A percentile compares a stretch with the other conserved stretches of the same genome.
Conservation (phyloP, 73 alveolate genomes). For the Tetrahymena borealis region DNA sequence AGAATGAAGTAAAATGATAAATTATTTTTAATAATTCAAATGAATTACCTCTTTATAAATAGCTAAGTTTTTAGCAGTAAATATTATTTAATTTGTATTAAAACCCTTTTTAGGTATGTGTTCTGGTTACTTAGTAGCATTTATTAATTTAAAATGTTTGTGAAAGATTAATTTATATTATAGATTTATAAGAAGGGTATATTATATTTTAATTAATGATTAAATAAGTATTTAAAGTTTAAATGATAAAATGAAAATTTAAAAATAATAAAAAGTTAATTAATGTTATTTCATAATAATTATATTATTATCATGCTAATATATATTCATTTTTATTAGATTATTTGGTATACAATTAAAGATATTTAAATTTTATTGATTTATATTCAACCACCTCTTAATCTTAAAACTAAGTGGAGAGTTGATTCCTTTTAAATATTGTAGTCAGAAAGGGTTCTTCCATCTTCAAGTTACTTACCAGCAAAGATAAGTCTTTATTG, state of each 20-base stretch:
- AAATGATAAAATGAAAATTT: too few species aligned
- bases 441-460: conserved; percentile 43
- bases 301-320: neutral
- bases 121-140: too few species aligned
- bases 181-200: too few species aligned
- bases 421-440: conserved; percentile 42
- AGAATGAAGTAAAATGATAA: neutral
- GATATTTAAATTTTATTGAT: neutral
- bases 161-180: too few species aligned
- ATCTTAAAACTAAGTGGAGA: conserved; percentile 12
- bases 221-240: too few species aligned
- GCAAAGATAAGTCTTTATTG: neutral
- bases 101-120: too few species aligned
- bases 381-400: neutral
- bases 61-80: neutral
- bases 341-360: neutral
- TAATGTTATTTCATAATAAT: too few species aligned
- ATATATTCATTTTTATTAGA: too few species aligned
- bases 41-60: neutral
- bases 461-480: conserved; percentile 9
- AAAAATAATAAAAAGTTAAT: too few species aligned
- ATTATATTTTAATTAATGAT: too few species aligned
- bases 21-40: neutral
- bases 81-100: too few species aligned
- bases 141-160: too few species aligned